Evolutionary conservation across 129 eudicot genomes (phyloP).

Genomic region (Helianthus tuberosus): DNA sequence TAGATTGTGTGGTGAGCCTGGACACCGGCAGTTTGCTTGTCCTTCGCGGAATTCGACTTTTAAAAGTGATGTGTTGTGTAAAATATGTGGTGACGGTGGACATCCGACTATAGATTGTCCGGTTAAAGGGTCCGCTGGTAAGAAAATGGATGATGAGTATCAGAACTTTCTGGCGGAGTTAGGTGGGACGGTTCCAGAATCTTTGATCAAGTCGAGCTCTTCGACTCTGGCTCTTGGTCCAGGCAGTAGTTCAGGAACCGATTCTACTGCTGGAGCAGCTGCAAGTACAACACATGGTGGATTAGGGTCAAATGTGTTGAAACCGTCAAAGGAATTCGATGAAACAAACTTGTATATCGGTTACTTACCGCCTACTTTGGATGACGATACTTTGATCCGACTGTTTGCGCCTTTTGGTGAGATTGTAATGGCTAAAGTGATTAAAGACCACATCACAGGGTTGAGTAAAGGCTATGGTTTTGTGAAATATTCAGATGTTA

Average conservation of each 20-base stretch:
- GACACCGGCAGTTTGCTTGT: constrained; percentile 82
- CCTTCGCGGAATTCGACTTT: constrained; percentile 71
- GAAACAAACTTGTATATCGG: constrained; percentile 87
- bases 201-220: constrained; percentile 38
- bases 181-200: constrained; percentile 77
- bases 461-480: constrained; percentile 87
- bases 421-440: constrained; percentile 84
- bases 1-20: constrained; percentile 82
- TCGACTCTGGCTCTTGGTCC: constrained; percentile 54
- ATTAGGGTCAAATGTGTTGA: constrained; percentile 27
- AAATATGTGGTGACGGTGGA: constrained; percentile 92
- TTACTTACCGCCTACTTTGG: constrained; percentile 71
- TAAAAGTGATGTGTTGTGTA: constrained; percentile 87
- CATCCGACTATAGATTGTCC: constrained; percentile 94
- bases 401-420: constrained; percentile 75
- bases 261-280: constrained; percentile 35
- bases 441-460: constrained; percentile 63
- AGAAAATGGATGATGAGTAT: constrained; percentile 93
- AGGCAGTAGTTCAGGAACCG: constrained; percentile 50
- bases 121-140: constrained; percentile 72
- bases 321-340: constrained; percentile 65
- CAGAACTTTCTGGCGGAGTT: constrained; percentile 80
- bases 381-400: constrained; percentile 70
- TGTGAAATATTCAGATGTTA: constrained; percentile 73
- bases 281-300: constrained; percentile 24